Evolutionary conservation across 805 yeast species (phyloP), one percentile per base, ranked within the genome.

Genomic region (Zygosaccharomyces pseudorouxii): DNA sequence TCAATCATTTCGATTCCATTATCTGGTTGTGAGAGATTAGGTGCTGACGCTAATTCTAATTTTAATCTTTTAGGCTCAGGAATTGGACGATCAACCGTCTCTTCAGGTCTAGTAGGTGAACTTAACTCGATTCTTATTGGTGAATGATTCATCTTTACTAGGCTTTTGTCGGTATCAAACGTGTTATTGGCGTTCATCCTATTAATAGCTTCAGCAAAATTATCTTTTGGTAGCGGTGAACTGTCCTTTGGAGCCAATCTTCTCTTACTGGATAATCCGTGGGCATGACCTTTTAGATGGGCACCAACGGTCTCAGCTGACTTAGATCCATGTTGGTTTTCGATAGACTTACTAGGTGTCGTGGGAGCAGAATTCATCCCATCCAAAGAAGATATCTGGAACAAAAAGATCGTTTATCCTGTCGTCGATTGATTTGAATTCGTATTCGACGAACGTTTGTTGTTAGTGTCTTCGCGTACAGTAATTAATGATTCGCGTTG

Each of bases 1-100:
- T 59, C 60, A 18, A 64, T 64, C n/a, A 56, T 58, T 20, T 50
- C 58, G 1, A 67, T 14, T 10, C 40, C 30, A 27, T 33, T n/a
- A 18, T 23, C 36, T 30, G 45, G 48, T 35, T 51, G 56, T 30
- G 52, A 47, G 28, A 60, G 37, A 38, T 44, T 45, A 5, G 65
- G 64, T 3, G 56, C 58, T 12, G 47, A 35, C 14, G 51, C 53
- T 19, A 46, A 27, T 18, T 54, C 54, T 14, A 62, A 20, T 36
- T 58, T 60, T 30, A 57, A 39, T 37, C 50, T 57, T 37, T 59
- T 59, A 5, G 38, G 44, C 3, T 39, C 22, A 14, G 56, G 60
- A 3, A 42, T 45, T 36, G 45, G 52, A 4, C 37, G 45, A 14
- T 42, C 47, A 25, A 37, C 42, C 16, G 33, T 41, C 10, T 30